Percentiles rank a stretch among this genome's conserved stretches.
These are phyloP conservation scores for Lactarius evosmus DNA, from an alignment of 768 basidiomycete species.

Conservation along the genomic window DNA sequence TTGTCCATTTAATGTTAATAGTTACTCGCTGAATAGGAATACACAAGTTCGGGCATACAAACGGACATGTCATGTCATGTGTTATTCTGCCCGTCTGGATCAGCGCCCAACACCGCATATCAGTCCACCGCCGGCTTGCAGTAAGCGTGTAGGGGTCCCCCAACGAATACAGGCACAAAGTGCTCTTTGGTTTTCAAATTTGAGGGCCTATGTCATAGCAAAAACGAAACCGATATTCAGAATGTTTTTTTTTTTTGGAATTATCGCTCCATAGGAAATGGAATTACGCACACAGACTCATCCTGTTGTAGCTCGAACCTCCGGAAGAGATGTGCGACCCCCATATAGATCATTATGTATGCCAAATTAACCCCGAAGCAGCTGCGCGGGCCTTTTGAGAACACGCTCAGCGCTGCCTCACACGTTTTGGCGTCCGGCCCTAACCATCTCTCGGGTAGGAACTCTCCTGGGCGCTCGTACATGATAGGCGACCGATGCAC, in stretches of 20 bases:
- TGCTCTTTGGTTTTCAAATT: conserved; percentile 20
- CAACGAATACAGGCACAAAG: conserved; percentile 15
- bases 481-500: conserved; percentile 41
- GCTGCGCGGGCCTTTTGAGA: conserved; percentile 46
- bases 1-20: conserved; percentile 17
- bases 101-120: not conserved
- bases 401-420: conserved; percentile 42
- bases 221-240: not conserved
- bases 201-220: conserved; percentile 5
- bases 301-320: conserved; percentile 38
- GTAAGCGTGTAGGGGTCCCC: conserved; percentile 13
- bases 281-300: conserved; percentile 22
- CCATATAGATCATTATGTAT: conserved; percentile 44
- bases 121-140: conserved; percentile 8
- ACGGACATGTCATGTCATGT: not conserved
- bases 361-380: conserved; percentile 47
- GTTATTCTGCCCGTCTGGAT: too few species aligned
- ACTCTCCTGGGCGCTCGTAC: conserved; percentile 41
- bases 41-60: not conserved
- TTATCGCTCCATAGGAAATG: not conserved
- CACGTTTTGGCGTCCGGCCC: conserved; percentile 36
- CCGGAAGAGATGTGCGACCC: conserved; percentile 41
- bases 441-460: conserved; percentile 46
- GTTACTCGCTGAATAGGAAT: conserved; percentile 1
- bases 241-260: too few species aligned